Evolutionary conservation across 768 basidiomycete species (phyloP), one percentile per base, ranked within the genome.

Genomic region (Pulveroboletus sp.): DNA sequence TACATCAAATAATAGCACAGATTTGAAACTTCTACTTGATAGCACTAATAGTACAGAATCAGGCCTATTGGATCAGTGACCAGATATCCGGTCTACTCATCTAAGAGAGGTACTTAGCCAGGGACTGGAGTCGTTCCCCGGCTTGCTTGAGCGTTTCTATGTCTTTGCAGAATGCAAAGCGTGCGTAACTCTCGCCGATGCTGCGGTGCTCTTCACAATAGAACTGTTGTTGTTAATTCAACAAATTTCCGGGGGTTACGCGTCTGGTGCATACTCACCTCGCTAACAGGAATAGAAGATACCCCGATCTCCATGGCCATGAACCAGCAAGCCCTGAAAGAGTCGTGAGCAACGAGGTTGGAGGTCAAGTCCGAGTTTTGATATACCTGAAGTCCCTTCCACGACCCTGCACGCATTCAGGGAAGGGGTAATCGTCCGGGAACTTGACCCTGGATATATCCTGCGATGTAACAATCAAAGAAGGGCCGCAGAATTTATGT

Each of bases 141-240:
- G 96, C 96, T 19, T 71, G 73, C 51, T 73, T 78, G 14, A 99
- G 76, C 0, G 92, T 95, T 35, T 89, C 90, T 17, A 83, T 55
- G 60, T 98, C 95, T 65, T 99, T 99, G 77, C 96, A 97, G 75
- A 96, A 93, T 1, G 93, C 86, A 65, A 98, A 97, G 48, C 92
- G 81, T 19, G 80, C 83, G 63, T 85, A 95, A 40, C 75, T 83
- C 67, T 95, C 93, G 23, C 94, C 94, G 47, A 96, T 90, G 49
- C 70, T 69, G 23, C 83, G 77, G 63, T 97, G 94, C 49, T 91
- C 89, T 57, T 83, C 77, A 62, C 91, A 93, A 71, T 95, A 97
- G 71, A 97, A 97, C 90, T 94, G 51, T 30, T 24, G 52, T 34
- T 47, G 43, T 49, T 39, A 55, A 35, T 62, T 53, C 14, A 42